These are phyloP conservation scores for Luffa aegyptiaca DNA, from an alignment of 306 rosid species.

Conservation along the genomic window DNA sequence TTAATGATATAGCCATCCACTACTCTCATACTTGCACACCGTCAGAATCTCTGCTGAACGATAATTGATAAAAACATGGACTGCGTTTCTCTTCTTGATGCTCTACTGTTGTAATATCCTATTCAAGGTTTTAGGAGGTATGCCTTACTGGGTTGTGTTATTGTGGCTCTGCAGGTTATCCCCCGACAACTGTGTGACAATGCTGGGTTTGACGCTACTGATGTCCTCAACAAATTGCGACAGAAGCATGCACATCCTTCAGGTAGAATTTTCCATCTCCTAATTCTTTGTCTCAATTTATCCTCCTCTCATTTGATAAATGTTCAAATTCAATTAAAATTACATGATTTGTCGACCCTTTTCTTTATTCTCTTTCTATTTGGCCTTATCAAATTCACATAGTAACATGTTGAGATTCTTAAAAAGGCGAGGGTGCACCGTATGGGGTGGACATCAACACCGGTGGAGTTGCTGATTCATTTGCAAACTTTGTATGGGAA, in stretches of 20 bases:
- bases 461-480: constrained; percentile 92
- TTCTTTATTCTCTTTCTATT: neutral
- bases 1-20: neutral
- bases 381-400: neutral
- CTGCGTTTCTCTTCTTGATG: neutral
- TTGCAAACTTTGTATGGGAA: constrained; percentile 97
- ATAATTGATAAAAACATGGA: neutral
- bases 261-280: constrained; percentile 32
- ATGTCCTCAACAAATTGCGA: constrained; percentile 87
- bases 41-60: neutral
- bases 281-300: neutral
- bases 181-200: constrained; percentile 97
- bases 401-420: neutral
- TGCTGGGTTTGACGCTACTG: constrained; percentile 98
- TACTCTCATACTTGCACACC: neutral
- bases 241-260: constrained; percentile 91
- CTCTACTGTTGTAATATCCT: neutral
- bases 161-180: constrained; percentile 56
- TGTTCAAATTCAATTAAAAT: neutral
- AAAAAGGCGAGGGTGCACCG: constrained; percentile 77
- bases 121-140: neutral
- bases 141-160: constrained; percentile 6
- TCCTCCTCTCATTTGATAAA: neutral
- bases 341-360: neutral
- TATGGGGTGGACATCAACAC: constrained; percentile 88